Evolutionary conservation across 495 filamentous ascomycete species (phyloP).

Genomic region (Cenococcum geophilum): DNA sequence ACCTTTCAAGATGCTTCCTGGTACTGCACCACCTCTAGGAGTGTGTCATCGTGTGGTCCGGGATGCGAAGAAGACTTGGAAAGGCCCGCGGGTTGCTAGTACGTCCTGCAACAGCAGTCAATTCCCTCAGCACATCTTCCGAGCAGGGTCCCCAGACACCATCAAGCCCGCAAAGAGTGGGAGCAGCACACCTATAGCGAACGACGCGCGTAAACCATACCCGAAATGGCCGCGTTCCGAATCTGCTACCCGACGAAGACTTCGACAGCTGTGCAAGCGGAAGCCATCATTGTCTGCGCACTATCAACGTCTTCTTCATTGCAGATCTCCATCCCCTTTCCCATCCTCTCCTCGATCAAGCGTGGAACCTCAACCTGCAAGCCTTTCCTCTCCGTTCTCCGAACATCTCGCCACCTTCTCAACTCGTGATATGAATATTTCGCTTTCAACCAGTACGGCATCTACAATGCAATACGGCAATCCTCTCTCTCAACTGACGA

Average conservation of each 20-base stretch:
- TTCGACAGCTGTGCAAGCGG: conserved; percentile 76
- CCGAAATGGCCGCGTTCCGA: conserved; percentile 75
- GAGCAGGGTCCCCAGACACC: conserved; percentile 39
- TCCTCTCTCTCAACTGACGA: conserved; percentile 57
- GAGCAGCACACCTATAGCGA: conserved; percentile 58
- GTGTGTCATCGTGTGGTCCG: conserved; percentile 84
- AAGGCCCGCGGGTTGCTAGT: conserved; percentile 42
- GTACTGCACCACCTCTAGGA: conserved; percentile 77
- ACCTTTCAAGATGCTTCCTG: conserved; percentile 85
- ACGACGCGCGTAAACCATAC: conserved; percentile 31
- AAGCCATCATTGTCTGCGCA: conserved; percentile 63
- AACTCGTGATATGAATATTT: conserved; percentile 78
- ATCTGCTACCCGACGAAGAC: conserved; percentile 66
- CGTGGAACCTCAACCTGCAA: conserved; percentile 21
- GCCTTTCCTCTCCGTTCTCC: conserved; percentile 34
- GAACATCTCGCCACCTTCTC: conserved; percentile 45
- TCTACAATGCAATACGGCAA: conserved; percentile 70
- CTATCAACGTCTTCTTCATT: conserved; percentile 64
- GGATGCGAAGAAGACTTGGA: conserved; percentile 81
- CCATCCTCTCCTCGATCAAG: conserved; percentile 44
- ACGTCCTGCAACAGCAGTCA: conserved; percentile 7
- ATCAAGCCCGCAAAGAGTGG: conserved; percentile 48
- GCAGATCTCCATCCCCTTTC: conserved; percentile 69
- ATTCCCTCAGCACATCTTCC: conserved; percentile 12
- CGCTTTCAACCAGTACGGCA: conserved; percentile 72